A percentile compares a stretch with the other conserved stretches of the same genome.
Evolutionary conservation across 345 rosid species (phyloP).

Genomic region (Chamaenerion angustifolium): DNA sequence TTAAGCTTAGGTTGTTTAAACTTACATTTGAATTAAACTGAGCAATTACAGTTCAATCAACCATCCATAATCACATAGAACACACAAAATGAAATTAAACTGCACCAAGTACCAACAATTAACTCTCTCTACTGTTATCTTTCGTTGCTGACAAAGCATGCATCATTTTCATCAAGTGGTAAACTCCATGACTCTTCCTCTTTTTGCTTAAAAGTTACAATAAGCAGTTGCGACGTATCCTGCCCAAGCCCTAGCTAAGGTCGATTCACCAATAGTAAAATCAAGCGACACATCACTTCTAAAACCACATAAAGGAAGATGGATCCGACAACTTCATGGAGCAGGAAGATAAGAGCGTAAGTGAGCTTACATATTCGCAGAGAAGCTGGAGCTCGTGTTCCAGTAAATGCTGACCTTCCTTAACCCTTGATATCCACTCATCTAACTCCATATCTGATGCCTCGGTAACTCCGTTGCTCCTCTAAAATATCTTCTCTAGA

Average conservation of each 20-base stretch:
- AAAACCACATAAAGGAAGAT: background rate
- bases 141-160: no score
- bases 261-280: no score
- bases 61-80: no score
- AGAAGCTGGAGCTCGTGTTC: conserved; percentile 97
- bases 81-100: no score
- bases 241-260: background rate
- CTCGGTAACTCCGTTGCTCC: background rate
- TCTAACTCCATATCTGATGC: conserved; percentile 84
- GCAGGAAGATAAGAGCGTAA: conserved; percentile 1
- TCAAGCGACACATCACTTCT: background rate
- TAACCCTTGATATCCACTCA: conserved; percentile 89
- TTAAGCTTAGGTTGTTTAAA: background rate
- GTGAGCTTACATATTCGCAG: conserved; percentile 62
- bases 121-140: no score
- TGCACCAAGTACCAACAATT: no score
- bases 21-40: background rate
- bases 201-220: no score
- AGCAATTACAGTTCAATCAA: no score
- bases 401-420: conserved; percentile 81
- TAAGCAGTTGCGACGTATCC: background rate
- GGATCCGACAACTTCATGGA: background rate
- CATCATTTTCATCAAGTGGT: no score
- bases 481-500: background rate
- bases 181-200: no score